Evolutionary conservation across 805 yeast species (phyloP).

Genomic region (Candida chilensis): DNA sequence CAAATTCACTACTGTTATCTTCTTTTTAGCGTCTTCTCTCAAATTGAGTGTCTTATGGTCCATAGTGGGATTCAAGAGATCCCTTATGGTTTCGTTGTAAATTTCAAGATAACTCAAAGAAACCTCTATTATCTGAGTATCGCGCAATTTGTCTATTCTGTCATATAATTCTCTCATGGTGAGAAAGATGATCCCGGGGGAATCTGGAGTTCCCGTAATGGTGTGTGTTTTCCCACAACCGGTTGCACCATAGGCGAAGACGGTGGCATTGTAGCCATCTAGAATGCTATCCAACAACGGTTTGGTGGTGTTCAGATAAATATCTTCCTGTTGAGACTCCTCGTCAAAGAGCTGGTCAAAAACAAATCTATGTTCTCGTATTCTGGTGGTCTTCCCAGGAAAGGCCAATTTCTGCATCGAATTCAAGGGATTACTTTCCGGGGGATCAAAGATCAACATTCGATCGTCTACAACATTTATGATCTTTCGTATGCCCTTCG

Average conservation of each 20-base stretch:
- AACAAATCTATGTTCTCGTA: conserved; percentile 69
- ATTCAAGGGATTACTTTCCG: conserved; percentile 54
- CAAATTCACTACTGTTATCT: conserved; percentile 65
- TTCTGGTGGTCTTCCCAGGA: conserved; percentile 34
- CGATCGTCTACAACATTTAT: conserved; percentile 76
- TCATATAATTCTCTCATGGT: conserved; percentile 71
- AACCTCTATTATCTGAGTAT: conserved; percentile 49
- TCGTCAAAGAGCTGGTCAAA: conserved; percentile 77
- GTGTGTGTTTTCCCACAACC: conserved; percentile 98
- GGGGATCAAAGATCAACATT: conserved; percentile 84
- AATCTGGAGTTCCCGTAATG: conserved; percentile 61
- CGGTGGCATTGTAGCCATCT: conserved; percentile 85
- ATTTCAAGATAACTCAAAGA: conserved; percentile 75
- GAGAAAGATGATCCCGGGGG: conserved; percentile 74
- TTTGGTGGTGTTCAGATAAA: conserved; percentile 55
- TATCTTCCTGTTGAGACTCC: conserved; percentile 52
- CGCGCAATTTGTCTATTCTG: conserved; percentile 45
- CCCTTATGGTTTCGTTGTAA: conserved; percentile 84
- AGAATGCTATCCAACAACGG: conserved; percentile 68
- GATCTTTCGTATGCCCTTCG: conserved; percentile 55
- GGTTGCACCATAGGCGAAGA: conserved; percentile 95
- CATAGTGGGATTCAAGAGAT: conserved; percentile 55
- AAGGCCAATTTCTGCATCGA: conserved; percentile 35
- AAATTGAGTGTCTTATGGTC: conserved; percentile 39
- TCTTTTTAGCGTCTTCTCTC: conserved; percentile 61